These are phyloP conservation scores for Hebeloma cylindrosporum DNA, from an alignment of 768 basidiomycete species.

Conservation along the genomic window DNA sequence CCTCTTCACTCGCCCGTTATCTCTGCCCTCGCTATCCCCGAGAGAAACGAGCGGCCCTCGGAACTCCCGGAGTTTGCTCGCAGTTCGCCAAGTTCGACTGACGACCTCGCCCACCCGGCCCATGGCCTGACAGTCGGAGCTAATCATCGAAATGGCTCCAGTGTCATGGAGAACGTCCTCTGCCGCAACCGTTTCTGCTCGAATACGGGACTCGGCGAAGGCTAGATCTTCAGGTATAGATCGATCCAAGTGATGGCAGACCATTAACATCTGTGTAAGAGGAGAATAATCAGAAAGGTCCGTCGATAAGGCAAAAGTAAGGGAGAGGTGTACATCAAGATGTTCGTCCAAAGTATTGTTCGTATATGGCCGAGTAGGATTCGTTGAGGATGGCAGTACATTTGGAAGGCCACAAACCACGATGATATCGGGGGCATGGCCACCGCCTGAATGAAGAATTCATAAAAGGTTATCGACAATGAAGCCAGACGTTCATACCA, in stretches of 20 bases:
- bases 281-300: neutral
- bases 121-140: slow-evolving; percentile 97
- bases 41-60: slow-evolving; percentile 69
- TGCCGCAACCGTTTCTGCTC: slow-evolving; percentile 95
- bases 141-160: slow-evolving; percentile 96
- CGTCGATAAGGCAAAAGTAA: neutral
- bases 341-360: slow-evolving; percentile 95
- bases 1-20: slow-evolving; percentile 91
- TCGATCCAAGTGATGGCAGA: slow-evolving; percentile 95
- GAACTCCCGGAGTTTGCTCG: slow-evolving; percentile 87
- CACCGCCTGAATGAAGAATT: slow-evolving; percentile 57
- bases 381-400: slow-evolving; percentile 94
- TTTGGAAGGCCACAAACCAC: slow-evolving; percentile 90
- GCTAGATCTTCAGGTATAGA: slow-evolving; percentile 91
- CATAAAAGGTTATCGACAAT: neutral
- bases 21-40: slow-evolving; percentile 67
- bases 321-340: slow-evolving; percentile 68
- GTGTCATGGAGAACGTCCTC: slow-evolving; percentile 93
- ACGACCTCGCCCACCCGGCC: slow-evolving; percentile 95
- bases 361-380: slow-evolving; percentile 92
- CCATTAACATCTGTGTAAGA: slow-evolving; percentile 88
- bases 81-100: slow-evolving; percentile 93
- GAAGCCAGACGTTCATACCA: slow-evolving; percentile 40
- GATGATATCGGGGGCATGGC: slow-evolving; percentile 98
- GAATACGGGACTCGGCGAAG: slow-evolving; percentile 96